phyloP scores from a whole-genome alignment of 2,329 filamentous ascomycete species.

The Alternaria consortialis region DNA sequence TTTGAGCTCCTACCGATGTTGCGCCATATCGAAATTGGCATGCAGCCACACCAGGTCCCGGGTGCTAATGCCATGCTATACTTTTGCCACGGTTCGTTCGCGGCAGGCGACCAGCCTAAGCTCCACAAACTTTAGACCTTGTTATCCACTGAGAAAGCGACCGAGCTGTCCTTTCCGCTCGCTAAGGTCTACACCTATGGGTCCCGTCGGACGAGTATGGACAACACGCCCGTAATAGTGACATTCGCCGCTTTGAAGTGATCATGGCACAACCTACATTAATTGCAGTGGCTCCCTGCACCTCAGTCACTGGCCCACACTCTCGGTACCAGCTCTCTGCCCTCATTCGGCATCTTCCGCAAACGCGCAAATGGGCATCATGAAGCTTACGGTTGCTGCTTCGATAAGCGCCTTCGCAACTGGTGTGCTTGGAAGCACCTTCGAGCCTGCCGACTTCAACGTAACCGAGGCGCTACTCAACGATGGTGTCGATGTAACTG shows the following conservation, averaged over 20 bases:
- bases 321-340: constrained; percentile 6
- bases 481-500: constrained; percentile 28
- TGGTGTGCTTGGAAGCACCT: constrained; percentile 11
- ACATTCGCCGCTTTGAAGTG: neutral
- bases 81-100: constrained; percentile 7
- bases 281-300: constrained; percentile 15
- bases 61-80: neutral
- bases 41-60: neutral
- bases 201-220: constrained; percentile 6
- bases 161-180: neutral
- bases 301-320: constrained; percentile 3
- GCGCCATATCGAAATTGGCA: neutral
- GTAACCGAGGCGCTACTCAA: constrained; percentile 29
- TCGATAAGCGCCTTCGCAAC: constrained; percentile 9
- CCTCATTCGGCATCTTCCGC: neutral
- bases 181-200: neutral
- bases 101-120: constrained; percentile 8
- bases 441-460: constrained; percentile 31
- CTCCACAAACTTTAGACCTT: constrained; percentile 5
- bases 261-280: constrained; percentile 8
- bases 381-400: constrained; percentile 14
- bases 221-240: neutral
- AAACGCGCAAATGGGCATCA: constrained; percentile 8
- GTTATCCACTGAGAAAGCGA: constrained; percentile 2
- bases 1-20: neutral